Base-by-base conservation (phyloP, 2,329 filamentous ascomycete species). In the Trichoderma asperellum region DNA sequence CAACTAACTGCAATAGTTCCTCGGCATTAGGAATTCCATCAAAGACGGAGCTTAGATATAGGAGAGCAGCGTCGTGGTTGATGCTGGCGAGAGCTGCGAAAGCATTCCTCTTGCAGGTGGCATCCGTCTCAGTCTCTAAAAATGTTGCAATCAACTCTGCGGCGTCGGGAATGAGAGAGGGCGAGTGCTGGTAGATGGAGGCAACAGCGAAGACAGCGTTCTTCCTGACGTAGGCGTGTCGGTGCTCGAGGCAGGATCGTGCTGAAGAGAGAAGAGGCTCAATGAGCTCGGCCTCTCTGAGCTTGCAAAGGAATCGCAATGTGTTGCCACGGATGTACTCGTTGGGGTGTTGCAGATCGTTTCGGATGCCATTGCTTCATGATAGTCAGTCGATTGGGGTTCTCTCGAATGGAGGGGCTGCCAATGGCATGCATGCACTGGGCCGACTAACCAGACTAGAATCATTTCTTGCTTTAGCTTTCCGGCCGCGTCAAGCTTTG, bases 381-480 rank as follows among this genome's bases (percentile, higher is more conserved):
- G n/a, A 59, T 34, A 55, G 63, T 70, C 63, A 70, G 64, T 43
- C 40, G 27, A 10, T 21, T 49, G 34, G 27, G 7, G 14, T 10
- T 29, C 24, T 40, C n/a, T 29, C 27, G 32, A 21, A n/a, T 34
- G 16, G 14, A n/a, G 4, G 35, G 27, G 16, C 4, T n/a, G 52
- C 8, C 58, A 57, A 68, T 63, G n/a, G 49, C 52, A 32, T 2
- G 49, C 52, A 32, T 2, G 8, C 11, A 34, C 14, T 12, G 40
- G 12, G 11, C 65, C 37, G 68, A 70, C 78, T 58, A 75, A 97
- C 95, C 96, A 99, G 76, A 99, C 96, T 77, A 99, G 84, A 80
- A 99, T 99, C 93, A 97, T 98, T 84, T 99, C 96, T 83, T 99
- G 96, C 86, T 97, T 97, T 73, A 99, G 85, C 87, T 98, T 99